Percentiles rank a stretch among this genome's conserved stretches.
Conservation (phyloP, 495 filamentous ascomycete species). For the Aspergillus carlsbadensis region DNA sequence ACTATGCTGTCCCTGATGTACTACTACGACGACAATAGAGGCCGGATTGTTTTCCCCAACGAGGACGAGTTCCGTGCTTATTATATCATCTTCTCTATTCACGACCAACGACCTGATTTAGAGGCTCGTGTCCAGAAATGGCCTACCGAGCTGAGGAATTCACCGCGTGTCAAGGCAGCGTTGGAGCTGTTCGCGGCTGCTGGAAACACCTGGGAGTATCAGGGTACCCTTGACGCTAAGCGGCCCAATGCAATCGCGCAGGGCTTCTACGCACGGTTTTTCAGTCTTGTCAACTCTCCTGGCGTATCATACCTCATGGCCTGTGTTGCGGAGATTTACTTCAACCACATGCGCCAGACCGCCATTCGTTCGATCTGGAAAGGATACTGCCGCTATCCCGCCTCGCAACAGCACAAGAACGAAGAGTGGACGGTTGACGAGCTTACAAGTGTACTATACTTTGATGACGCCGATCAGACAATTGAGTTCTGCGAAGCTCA, state of each 20-base stretch:
- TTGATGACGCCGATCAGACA: constrained; percentile 72
- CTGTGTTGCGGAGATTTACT: constrained; percentile 89
- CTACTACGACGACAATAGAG: constrained; percentile 75
- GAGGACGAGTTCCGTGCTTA: constrained; percentile 92
- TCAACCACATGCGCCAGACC: constrained; percentile 73
- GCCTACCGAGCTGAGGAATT: constrained; percentile 55
- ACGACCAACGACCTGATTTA: constrained; percentile 66
- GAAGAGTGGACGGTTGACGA: constrained; percentile 73
- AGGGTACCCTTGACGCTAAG: constrained; percentile 62
- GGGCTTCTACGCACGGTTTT: constrained; percentile 69
- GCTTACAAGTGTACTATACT: constrained; percentile 64
- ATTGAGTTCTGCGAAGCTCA: constrained; percentile 67
- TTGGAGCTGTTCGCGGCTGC: constrained; percentile 67
- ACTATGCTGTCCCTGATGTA: constrained; percentile 85
- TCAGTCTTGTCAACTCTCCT: constrained; percentile 66
- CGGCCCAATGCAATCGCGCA: constrained; percentile 56
- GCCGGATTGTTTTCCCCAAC: constrained; percentile 57
- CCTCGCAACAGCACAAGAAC: constrained; percentile 64
- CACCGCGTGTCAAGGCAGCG: constrained; percentile 61
- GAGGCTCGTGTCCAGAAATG: constrained; percentile 74
- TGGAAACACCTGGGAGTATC: constrained; percentile 60
- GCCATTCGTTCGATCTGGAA: constrained; percentile 70
- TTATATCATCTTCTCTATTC: constrained; percentile 79
- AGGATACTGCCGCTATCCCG: constrained; percentile 52
- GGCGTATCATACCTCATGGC: constrained; percentile 86